Evolutionary conservation across 495 filamentous ascomycete genomes (phyloP).

Genomic region (Podospora pseudopauciseta): DNA sequence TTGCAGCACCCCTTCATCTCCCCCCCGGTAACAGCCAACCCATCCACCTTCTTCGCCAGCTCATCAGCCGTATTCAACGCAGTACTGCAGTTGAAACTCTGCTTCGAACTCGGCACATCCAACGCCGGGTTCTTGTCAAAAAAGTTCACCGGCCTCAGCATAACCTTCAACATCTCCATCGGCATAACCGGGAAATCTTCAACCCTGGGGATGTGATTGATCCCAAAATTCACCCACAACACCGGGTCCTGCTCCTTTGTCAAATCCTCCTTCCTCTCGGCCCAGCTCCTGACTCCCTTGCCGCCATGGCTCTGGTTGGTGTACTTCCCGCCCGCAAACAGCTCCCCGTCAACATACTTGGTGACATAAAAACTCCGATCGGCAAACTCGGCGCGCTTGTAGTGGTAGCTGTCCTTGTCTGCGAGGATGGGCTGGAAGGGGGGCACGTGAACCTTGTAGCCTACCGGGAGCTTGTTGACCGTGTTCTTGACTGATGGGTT

Average conservation of each 20-base stretch:
- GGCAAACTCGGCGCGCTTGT: slow-evolving; percentile 75
- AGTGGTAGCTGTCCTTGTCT: slow-evolving; percentile 62
- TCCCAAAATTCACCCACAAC: slow-evolving; percentile 58
- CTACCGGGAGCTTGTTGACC: slow-evolving; percentile 71
- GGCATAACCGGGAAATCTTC: slow-evolving; percentile 52
- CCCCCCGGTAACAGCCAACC: background rate
- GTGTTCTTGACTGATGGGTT: slow-evolving; percentile 63
- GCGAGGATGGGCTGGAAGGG: slow-evolving; percentile 80
- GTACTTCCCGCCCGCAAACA: slow-evolving; percentile 79
- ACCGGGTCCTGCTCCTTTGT: slow-evolving; percentile 40
- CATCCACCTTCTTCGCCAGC: slow-evolving; percentile 1
- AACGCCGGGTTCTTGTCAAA: slow-evolving; percentile 71
- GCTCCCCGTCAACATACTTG: slow-evolving; percentile 69
- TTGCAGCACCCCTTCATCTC: slow-evolving; percentile 4
- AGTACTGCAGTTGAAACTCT: slow-evolving; percentile 49
- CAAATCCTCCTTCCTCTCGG: slow-evolving; percentile 20
- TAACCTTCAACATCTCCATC: slow-evolving; percentile 40
- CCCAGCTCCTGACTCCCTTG: slow-evolving; percentile 27
- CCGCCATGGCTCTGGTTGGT: slow-evolving; percentile 66
- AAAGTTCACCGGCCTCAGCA: slow-evolving; percentile 67
- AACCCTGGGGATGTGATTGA: slow-evolving; percentile 55
- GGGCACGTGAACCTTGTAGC: slow-evolving; percentile 71
- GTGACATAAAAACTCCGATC: slow-evolving; percentile 81
- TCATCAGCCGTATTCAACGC: slow-evolving; percentile 11
- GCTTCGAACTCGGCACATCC: slow-evolving; percentile 64